Percentiles rank a stretch among this genome's conserved stretches.
These are phyloP conservation scores for Telopea speciosissima DNA, from an alignment of 177 flowering plant genomes.

Conservation along the genomic window DNA sequence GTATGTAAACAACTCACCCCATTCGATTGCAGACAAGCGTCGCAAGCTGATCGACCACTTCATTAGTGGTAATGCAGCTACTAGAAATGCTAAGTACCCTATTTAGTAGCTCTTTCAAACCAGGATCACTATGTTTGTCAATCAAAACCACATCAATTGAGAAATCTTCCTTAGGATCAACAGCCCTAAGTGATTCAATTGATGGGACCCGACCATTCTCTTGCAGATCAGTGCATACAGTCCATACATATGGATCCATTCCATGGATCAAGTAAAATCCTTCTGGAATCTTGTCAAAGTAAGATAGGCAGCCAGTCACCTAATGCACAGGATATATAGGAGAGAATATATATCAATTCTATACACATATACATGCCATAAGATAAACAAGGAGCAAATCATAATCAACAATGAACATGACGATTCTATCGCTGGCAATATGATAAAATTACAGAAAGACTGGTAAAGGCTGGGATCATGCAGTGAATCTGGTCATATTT, in stretches of 20 bases:
- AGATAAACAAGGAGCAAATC: not conserved
- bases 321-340: slow-evolving; percentile 24
- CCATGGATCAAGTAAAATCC: slow-evolving; percentile 87
- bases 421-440: not conserved
- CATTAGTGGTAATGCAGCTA: slow-evolving; percentile 56
- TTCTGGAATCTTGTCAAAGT: slow-evolving; percentile 82
- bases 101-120: slow-evolving; percentile 64
- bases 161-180: slow-evolving; percentile 48
- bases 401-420: no score
- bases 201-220: slow-evolving; percentile 91
- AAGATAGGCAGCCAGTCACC: slow-evolving; percentile 93
- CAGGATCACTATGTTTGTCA: slow-evolving; percentile 68
- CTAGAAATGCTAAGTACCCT: slow-evolving; percentile 48
- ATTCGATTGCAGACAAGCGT: slow-evolving; percentile 70
- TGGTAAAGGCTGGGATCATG: not conserved
- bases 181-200: slow-evolving; percentile 60
- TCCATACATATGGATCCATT: slow-evolving; percentile 91
- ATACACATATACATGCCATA: not conserved
- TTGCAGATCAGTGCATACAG: slow-evolving; percentile 69
- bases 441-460: not conserved
- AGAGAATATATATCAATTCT: not conserved
- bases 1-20: slow-evolving; percentile 64
- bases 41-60: slow-evolving; percentile 84
- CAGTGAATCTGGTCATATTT: not conserved
- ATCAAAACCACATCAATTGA: slow-evolving; percentile 73